Evolutionary conservation across 345 rosid species (phyloP).

Genomic region (Hibiscus mutabilis): DNA sequence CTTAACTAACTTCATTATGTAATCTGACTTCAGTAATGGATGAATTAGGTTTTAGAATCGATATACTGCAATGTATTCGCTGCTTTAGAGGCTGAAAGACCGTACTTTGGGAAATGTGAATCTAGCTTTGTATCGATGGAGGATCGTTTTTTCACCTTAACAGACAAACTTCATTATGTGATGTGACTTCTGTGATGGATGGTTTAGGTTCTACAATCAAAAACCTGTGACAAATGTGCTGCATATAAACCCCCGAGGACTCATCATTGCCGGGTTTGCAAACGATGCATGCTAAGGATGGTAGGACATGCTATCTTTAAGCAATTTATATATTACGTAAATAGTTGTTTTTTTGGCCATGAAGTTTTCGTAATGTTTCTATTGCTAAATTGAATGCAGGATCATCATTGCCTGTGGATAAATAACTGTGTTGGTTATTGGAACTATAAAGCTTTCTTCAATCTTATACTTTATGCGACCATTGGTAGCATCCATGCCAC

Average conservation of each 20-base stretch:
- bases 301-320: constrained; percentile 33
- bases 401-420: constrained; percentile 92
- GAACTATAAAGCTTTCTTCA: constrained; percentile 84
- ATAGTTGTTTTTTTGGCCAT: not conserved
- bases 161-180: not conserved
- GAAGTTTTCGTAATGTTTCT: not conserved
- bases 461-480: constrained; percentile 55
- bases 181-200: constrained; percentile 5
- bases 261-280: constrained; percentile 92
- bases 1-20: not conserved
- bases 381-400: constrained; percentile 40
- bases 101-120: not conserved
- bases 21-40: not conserved
- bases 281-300: constrained; percentile 86
- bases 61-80: constrained; percentile 44
- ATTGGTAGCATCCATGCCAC: constrained; percentile 54
- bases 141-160: not conserved
- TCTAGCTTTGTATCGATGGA: not conserved
- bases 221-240: constrained; percentile 75
- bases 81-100: not conserved
- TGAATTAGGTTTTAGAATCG: constrained; percentile 40
- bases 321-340: not conserved
- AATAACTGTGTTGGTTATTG: constrained; percentile 86
- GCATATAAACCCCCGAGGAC: constrained; percentile 73
- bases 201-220: constrained; percentile 43